Evolutionary conservation across 192 early-diverging fungal species (phyloP).

Genomic region (Coemansia sp.): DNA sequence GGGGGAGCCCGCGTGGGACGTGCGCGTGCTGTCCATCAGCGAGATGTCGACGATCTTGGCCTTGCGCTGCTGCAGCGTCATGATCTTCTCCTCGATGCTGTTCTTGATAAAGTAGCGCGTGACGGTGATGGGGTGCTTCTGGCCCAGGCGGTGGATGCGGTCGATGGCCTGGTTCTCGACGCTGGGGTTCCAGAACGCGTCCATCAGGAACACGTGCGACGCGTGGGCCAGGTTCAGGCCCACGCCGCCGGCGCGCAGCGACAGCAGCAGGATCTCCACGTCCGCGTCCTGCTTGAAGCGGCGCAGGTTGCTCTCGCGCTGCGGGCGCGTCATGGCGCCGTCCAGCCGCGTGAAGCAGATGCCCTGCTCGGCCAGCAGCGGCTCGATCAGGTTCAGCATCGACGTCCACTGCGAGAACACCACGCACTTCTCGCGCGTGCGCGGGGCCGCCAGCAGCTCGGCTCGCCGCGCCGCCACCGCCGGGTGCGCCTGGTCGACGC

Average conservation of each 20-base stretch:
- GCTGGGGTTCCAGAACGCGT: conserved; percentile 78
- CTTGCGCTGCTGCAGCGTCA: conserved; percentile 79
- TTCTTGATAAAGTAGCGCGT: conserved; percentile 65
- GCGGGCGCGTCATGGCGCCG: conserved; percentile 64
- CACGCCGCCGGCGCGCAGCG: conserved; percentile 66
- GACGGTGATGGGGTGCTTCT: conserved; percentile 61
- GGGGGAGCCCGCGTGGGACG: not conserved
- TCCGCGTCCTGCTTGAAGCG: conserved; percentile 63
- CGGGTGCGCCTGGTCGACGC: conserved; percentile 37
- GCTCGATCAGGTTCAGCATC: conserved; percentile 75
- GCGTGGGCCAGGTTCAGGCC: conserved; percentile 79
- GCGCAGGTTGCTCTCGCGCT: conserved; percentile 61
- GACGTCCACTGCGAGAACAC: conserved; percentile 95
- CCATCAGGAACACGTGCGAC: conserved; percentile 67
- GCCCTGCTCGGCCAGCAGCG: conserved; percentile 52
- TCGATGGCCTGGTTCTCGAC: conserved; percentile 80
- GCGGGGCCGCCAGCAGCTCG: conserved; percentile 17
- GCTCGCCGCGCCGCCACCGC: conserved; percentile 19
- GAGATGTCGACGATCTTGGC: conserved; percentile 54
- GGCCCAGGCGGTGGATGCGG: conserved; percentile 78
- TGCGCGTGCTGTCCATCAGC: conserved; percentile 49
- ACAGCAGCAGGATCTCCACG: conserved; percentile 62
- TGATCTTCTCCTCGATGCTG: conserved; percentile 86
- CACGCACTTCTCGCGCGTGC: conserved; percentile 67
- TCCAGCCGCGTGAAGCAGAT: conserved; percentile 74